Percentiles rank a stretch among this genome's conserved stretches.
phyloP scores from a whole-genome alignment of 2,329 filamentous ascomycete genomes.

The Fonsecaea nubica region DNA sequence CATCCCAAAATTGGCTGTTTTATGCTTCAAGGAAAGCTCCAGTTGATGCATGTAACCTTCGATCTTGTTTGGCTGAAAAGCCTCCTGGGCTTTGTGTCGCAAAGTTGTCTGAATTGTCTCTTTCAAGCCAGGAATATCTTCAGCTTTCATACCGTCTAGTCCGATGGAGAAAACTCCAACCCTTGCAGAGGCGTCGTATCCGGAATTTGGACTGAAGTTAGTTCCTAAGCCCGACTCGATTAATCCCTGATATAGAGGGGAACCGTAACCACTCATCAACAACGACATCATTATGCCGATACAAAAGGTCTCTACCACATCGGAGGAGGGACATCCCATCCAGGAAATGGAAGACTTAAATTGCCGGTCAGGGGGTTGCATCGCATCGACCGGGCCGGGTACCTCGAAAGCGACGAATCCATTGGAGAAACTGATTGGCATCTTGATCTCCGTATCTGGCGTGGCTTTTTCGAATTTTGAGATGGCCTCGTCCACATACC shows the following conservation, averaged over 20 bases:
- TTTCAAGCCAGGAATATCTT: constrained; percentile 78
- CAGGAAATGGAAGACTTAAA: constrained; percentile 94
- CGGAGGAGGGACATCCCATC: constrained; percentile 81
- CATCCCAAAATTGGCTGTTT: constrained; percentile 94
- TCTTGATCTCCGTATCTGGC: constrained; percentile 75
- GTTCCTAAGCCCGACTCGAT: constrained; percentile 89
- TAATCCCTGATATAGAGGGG: constrained; percentile 85
- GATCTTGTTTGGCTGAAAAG: constrained; percentile 89
- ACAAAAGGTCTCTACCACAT: constrained; percentile 88
- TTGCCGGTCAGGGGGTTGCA: constrained; percentile 85
- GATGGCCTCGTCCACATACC: constrained; percentile 77
- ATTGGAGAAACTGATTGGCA: constrained; percentile 72
- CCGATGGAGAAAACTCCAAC: constrained; percentile 88
- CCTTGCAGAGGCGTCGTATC: constrained; percentile 80
- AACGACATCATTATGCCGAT: constrained; percentile 81
- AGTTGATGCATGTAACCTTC: constrained; percentile 93
- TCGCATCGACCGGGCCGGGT: constrained; percentile 80
- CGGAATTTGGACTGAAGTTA: constrained; percentile 93
- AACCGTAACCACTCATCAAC: constrained; percentile 92
- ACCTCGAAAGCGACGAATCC: constrained; percentile 74
- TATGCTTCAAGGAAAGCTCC: constrained; percentile 92
- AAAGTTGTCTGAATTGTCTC: constrained; percentile 75
- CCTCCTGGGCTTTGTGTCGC: constrained; percentile 70
- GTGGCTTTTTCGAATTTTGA: constrained; percentile 73
- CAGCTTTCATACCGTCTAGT: constrained; percentile 83